Base-by-base conservation (phyloP, 2,329 filamentous ascomycete genomes). In the Diaporthe ilicicola region DNA sequence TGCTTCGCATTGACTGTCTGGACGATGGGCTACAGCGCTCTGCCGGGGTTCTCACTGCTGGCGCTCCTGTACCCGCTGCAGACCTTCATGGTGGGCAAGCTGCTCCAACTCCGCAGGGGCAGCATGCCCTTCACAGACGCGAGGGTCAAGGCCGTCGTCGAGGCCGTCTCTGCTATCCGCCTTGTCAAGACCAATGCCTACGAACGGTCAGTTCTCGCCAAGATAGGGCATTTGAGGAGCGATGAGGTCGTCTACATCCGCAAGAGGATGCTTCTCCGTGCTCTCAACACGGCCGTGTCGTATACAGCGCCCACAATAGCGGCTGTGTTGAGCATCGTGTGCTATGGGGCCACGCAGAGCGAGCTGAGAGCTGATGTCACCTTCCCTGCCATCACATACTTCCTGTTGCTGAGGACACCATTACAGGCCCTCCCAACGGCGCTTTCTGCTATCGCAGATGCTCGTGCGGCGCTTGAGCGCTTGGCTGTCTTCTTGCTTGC, bases 71-170 rank as follows among this genome's bases (percentile, higher is more conserved):
- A 76, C 54, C 76, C 76, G 1, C 54, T 76, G 24, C 76, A 77
- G 72, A 66, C 70, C 2, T 74, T 68, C 46, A 76, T 76, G 75
- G 74, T 74, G 70, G 55, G 70, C 19, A 70, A 54, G 29, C 69
- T 77, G 12, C 71, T 77, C 2, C 70, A 72, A 6, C 75, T 77
- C 29, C 76, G 76, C 24, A 74, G 74, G 19, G 61, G 64, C 64
- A 77, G 76, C 67, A 77, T 77, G 75, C 75, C 75, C 9, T 75
- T 74, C 27, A 77, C 76, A 17, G 76, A 77, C 42, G 73, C 74
- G 10, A 74, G 76, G 15, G 74, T 77, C 51, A 75, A 75, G 54
- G 74, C 76, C 3, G 75, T 76, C 34, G 73, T 76, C 0, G 76
- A 77, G 50, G 76, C 75, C 13, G 74, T 77, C 37, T 75, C 76